Conservation (phyloP, 495 filamentous ascomycete genomes). For the Podospora pseudocomata region DNA sequence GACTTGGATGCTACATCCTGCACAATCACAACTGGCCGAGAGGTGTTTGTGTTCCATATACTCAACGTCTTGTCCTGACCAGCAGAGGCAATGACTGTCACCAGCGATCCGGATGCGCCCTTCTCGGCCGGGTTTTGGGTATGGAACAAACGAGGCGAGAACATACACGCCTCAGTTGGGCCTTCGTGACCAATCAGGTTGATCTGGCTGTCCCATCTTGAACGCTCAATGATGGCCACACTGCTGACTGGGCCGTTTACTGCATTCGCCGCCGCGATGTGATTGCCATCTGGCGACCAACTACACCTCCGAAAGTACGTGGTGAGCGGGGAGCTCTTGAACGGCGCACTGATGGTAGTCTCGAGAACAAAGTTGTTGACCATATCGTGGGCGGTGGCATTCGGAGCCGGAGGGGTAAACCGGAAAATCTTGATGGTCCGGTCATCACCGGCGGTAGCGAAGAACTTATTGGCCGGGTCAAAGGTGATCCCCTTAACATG, state of each 20-base stretch:
- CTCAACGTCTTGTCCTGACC: slow-evolving; percentile 94
- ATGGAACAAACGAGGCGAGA: slow-evolving; percentile 83
- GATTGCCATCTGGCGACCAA: slow-evolving; percentile 95
- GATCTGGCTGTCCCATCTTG: slow-evolving; percentile 92
- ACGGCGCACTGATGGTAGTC: slow-evolving; percentile 77
- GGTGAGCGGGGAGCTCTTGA: slow-evolving; percentile 82
- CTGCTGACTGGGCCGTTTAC: slow-evolving; percentile 96
- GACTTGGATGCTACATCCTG: slow-evolving; percentile 87
- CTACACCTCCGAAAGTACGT: slow-evolving; percentile 96
- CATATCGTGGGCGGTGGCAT: slow-evolving; percentile 89
- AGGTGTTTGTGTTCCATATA: slow-evolving; percentile 95
- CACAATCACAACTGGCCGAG: slow-evolving; percentile 79
- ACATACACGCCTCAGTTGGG: slow-evolving; percentile 94
- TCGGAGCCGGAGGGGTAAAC: slow-evolving; percentile 86
- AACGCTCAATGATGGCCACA: slow-evolving; percentile 90
- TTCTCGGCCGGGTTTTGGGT: slow-evolving; percentile 57
- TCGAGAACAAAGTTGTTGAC: slow-evolving; percentile 93
- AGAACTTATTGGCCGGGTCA: slow-evolving; percentile 98
- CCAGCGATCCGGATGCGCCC: slow-evolving; percentile 46
- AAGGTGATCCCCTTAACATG: slow-evolving; percentile 99
- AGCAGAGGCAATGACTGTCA: slow-evolving; percentile 93
- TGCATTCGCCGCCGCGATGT: slow-evolving; percentile 95
- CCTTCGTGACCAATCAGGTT: slow-evolving; percentile 96
- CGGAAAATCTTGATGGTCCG: slow-evolving; percentile 95
- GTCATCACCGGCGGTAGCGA: slow-evolving; percentile 96